Percentiles rank a stretch among this genome's conserved stretches.
These are phyloP conservation scores for Yarrowia sp. DNA, from an alignment of 805 yeast species.

Conservation along the genomic window DNA sequence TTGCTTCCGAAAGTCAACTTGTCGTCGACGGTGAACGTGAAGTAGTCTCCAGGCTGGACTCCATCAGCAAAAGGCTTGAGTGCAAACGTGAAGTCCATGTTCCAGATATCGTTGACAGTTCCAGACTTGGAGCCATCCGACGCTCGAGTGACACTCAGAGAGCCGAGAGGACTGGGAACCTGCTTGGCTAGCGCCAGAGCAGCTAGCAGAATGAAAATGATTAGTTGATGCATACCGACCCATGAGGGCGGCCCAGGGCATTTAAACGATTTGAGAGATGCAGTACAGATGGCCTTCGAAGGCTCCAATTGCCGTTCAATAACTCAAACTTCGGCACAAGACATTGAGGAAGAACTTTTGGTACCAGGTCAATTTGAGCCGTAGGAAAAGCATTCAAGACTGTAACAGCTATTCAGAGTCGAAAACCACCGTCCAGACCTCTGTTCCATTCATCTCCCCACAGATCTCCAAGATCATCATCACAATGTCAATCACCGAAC, in stretches of 20 bases:
- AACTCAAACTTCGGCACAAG: neutral
- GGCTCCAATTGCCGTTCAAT: neutral
- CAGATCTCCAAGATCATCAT: neutral
- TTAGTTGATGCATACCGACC: neutral
- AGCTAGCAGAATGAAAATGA: slow-evolving; percentile 5
- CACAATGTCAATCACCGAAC: neutral
- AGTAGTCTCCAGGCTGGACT: slow-evolving; percentile 6
- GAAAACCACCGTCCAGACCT: neutral
- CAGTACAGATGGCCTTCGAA: neutral
- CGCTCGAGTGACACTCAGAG: neutral
- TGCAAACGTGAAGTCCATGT: neutral
- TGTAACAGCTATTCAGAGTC: neutral
- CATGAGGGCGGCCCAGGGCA: neutral
- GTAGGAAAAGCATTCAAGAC: neutral
- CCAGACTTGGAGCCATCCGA: neutral
- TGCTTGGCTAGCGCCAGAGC: slow-evolving; percentile 10
- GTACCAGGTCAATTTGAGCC: neutral
- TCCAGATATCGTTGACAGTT: neutral
- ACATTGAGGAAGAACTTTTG: neutral
- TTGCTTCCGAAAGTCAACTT: neutral
- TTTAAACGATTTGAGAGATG: neutral
- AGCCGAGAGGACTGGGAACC: neutral
- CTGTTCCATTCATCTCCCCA: neutral
- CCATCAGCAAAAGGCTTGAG: slow-evolving; percentile 1
- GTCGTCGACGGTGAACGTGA: slow-evolving; percentile 5